phyloP scores from a whole-genome alignment of 257 asterid species.

The Jaltomata sinuosa region DNA sequence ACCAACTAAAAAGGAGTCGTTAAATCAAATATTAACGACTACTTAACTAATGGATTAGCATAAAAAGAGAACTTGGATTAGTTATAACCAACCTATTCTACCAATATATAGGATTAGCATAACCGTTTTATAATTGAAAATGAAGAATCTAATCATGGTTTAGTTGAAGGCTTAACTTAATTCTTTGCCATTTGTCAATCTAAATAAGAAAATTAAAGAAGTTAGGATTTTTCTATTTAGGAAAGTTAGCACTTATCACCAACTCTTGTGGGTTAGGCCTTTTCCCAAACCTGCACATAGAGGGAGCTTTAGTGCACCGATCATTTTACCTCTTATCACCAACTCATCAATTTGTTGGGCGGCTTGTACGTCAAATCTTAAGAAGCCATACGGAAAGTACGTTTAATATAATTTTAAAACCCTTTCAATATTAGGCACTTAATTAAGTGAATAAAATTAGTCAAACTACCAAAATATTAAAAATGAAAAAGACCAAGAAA shows the following conservation, averaged over 20 bases:
- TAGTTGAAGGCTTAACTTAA: slow-evolving; percentile 2
- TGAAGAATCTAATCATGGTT: slow-evolving; percentile 3
- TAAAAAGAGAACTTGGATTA: not conserved
- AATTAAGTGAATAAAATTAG: not conserved
- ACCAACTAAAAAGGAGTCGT: not conserved
- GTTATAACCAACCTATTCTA: not conserved
- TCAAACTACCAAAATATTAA: not conserved
- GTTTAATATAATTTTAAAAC: not conserved
- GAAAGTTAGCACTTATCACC: not conserved
- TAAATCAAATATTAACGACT: not conserved
- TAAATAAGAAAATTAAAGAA: slow-evolving; percentile 1
- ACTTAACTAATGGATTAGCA: not conserved
- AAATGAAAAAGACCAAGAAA: not conserved
- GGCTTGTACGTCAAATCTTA: not conserved
- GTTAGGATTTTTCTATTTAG: not conserved
- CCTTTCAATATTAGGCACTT: not conserved
- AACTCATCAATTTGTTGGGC: not conserved
- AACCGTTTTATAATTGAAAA: slow-evolving; percentile 25
- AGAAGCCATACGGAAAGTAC: not conserved
- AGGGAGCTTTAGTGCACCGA: no score
- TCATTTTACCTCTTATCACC: no score
- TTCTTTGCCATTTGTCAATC: not conserved
- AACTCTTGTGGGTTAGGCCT: no score
- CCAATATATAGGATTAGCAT: not conserved
- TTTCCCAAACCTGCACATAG: no score